phyloP scores from a whole-genome alignment of 192 early-diverging fungal species.

The Paraglomus brasilianum region DNA sequence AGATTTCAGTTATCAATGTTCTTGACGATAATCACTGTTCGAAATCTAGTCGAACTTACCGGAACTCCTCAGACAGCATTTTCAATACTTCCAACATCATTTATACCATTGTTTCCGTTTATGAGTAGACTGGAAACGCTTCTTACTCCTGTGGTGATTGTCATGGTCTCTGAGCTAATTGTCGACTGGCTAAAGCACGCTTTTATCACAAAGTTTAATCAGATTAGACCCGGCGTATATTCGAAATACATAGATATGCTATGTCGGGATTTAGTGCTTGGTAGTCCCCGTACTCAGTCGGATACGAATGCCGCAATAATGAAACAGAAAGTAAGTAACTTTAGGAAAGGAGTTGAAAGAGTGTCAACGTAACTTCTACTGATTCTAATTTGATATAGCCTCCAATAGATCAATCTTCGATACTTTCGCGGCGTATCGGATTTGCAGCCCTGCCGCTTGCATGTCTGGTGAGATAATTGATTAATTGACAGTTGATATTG shows the following conservation, averaged over 20 bases:
- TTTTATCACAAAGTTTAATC: conserved; percentile 97
- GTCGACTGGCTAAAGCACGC: conserved; percentile 99
- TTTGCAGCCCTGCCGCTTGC: conserved; percentile 77
- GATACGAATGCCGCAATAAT: conserved; percentile 42
- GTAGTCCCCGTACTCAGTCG: conserved; percentile 40
- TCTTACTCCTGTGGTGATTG: conserved; percentile 80
- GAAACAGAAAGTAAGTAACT: conserved; percentile 30
- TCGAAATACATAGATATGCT: conserved; percentile 82
- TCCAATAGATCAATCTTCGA: conserved; percentile 70
- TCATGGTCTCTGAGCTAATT: conserved; percentile 84
- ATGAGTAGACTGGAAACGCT: conserved; percentile 66
- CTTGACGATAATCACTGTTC: conserved; percentile 84
- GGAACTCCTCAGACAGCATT: conserved; percentile 60
- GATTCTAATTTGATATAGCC: conserved; percentile 32
- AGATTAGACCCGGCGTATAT: conserved; percentile 86
- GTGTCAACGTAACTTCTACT: background rate
- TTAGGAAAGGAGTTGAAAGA: background rate
- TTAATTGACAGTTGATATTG: conserved; percentile 5
- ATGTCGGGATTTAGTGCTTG: conserved; percentile 79
- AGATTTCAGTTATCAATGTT: conserved; percentile 90
- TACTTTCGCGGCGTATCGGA: conserved; percentile 77
- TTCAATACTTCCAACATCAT: conserved; percentile 58
- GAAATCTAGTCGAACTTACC: conserved; percentile 87
- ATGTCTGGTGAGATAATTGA: conserved; percentile 65
- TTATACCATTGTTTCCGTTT: conserved; percentile 63